Percentiles rank a stretch among this genome's conserved stretches.
These are phyloP conservation scores for Penicillium sp. DNA, from an alignment of 2,329 filamentous ascomycete genomes.

Conservation along the genomic window DNA sequence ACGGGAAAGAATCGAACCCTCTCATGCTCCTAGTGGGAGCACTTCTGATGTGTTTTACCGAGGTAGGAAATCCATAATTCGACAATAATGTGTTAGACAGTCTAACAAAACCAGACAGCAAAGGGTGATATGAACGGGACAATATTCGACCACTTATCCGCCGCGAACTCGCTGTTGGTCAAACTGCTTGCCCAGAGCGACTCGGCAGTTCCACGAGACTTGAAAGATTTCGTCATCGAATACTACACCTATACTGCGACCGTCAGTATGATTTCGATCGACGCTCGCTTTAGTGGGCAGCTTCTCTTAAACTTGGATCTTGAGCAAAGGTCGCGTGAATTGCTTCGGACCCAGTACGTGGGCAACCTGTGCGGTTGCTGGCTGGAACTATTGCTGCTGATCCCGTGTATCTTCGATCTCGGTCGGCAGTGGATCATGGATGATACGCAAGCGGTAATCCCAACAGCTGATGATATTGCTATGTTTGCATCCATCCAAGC, in stretches of 20 bases:
- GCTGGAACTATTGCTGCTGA: constrained; percentile 30
- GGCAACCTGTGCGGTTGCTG: constrained; percentile 34
- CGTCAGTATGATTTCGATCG: constrained; percentile 49
- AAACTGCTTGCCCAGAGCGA: constrained; percentile 37
- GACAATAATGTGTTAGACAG: background rate
- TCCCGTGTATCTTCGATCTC: constrained; percentile 32
- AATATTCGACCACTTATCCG: constrained; percentile 47
- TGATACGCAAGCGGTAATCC: constrained; percentile 23
- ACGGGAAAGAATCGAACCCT: constrained; percentile 30
- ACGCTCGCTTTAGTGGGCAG: constrained; percentile 29
- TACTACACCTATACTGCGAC: constrained; percentile 50
- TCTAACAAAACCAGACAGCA: constrained; percentile 30
- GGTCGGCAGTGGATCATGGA: constrained; percentile 35
- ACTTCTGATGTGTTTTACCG: constrained; percentile 48
- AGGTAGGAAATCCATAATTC: constrained; percentile 33
- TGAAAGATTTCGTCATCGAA: constrained; percentile 49
- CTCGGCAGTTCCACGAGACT: constrained; percentile 33
- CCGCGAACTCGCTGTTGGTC: constrained; percentile 44
- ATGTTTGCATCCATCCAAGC: constrained; percentile 46
- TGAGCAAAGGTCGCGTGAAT: constrained; percentile 36
- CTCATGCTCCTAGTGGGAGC: constrained; percentile 47
- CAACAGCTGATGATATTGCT: constrained; percentile 44
- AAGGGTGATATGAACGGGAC: constrained; percentile 48
- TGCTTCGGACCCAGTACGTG: constrained; percentile 27
- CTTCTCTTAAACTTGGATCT: constrained; percentile 43